Evolutionary conservation across 371 early-diverging fungal species (phyloP).

Genomic region (Saksenaea vasiformis): DNA sequence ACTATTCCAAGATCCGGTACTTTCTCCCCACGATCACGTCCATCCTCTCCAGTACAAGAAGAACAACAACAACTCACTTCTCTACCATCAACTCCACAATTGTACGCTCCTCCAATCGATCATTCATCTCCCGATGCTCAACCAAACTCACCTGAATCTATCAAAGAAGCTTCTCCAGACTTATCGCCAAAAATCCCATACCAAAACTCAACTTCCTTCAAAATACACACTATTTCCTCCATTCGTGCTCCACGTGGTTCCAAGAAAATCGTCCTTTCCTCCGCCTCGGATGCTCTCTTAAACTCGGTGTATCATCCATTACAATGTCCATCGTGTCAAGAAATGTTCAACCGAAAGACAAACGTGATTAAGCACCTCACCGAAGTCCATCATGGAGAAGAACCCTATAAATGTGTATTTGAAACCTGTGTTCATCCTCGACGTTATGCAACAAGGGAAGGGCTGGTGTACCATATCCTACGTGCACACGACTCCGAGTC

Average conservation of each 20-base stretch:
- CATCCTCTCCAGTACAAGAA: neutral
- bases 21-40: neutral
- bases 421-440: conserved; percentile 40
- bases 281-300: conserved; percentile 26
- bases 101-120: neutral
- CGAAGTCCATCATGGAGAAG: conserved; percentile 40
- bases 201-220: neutral
- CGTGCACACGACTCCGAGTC: conserved; percentile 34
- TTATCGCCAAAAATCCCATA: neutral
- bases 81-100: neutral
- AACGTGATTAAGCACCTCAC: conserved; percentile 51
- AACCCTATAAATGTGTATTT: conserved; percentile 50
- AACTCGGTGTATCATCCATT: conserved; percentile 42
- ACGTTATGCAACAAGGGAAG: conserved; percentile 47
- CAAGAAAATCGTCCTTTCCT: conserved; percentile 33
- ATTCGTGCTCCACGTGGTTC: conserved; percentile 21
- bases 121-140: conserved; percentile 3
- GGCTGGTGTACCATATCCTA: conserved; percentile 49
- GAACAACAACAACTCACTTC: neutral
- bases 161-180: neutral
- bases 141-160: conserved; percentile 6
- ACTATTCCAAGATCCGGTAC: conserved; percentile 5
- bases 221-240: neutral
- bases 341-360: conserved; percentile 42
- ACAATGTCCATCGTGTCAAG: conserved; percentile 44